Conservation (phyloP, 345 rosid genomes). For the Euphorbia lathyris region DNA sequence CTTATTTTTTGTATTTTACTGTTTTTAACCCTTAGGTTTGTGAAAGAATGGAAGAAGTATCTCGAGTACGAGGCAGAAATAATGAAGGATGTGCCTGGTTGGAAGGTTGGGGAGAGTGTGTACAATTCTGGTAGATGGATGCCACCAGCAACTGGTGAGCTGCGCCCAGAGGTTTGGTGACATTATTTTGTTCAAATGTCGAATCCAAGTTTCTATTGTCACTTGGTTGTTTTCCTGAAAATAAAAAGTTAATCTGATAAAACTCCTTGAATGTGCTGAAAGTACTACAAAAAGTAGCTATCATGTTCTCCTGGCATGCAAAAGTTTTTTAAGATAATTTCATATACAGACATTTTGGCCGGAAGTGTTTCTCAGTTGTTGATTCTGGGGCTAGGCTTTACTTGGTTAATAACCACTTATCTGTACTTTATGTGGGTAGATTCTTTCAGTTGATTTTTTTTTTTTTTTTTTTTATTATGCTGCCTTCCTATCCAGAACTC, state of each 20-base stretch:
- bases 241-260: slow-evolving; percentile 13
- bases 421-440: too few relatives aligned
- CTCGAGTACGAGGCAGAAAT: slow-evolving; percentile 97
- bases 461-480: too few relatives aligned
- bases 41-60: slow-evolving; percentile 94
- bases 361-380: background rate
- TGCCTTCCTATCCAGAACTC: too few relatives aligned
- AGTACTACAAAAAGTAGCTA: background rate
- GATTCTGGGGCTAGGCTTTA: background rate
- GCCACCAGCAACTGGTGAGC: slow-evolving; percentile 99
- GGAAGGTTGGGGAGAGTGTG: slow-evolving; percentile 96
- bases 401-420: background rate
- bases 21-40: slow-evolving; percentile 49
- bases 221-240: slow-evolving; percentile 7
- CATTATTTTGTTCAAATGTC: background rate
- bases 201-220: slow-evolving; percentile 8
- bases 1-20: background rate
- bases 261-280: background rate
- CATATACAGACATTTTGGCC: background rate
- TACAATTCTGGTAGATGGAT: slow-evolving; percentile 96
- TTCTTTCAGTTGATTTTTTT: too few relatives aligned
- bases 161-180: slow-evolving; percentile 99
- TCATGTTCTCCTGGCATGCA: background rate
- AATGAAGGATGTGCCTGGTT: slow-evolving; percentile 98
- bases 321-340: background rate